Evolutionary conservation across 2,329 filamentous ascomycete species (phyloP).

Genomic region (Ophiostoma quercus): DNA sequence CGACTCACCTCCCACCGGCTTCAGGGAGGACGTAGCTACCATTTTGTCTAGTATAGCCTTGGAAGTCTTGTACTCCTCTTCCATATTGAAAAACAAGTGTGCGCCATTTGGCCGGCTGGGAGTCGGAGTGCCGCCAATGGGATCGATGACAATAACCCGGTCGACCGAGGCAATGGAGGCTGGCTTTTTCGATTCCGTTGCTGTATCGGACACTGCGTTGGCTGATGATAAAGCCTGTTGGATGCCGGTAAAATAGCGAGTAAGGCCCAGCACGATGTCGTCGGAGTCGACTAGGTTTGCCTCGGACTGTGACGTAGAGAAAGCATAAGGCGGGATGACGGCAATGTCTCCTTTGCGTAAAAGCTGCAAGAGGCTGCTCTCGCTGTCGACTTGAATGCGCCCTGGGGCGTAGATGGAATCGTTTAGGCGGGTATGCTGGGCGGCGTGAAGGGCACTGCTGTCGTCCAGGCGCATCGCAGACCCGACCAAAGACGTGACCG

Average conservation of each 20-base stretch:
- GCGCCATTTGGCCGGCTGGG: slow-evolving; percentile 55
- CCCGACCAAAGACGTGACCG: slow-evolving; percentile 64
- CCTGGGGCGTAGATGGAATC: slow-evolving; percentile 35
- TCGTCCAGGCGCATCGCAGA: slow-evolving; percentile 43
- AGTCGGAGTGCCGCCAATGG: slow-evolving; percentile 76
- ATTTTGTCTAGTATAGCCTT: slow-evolving; percentile 51
- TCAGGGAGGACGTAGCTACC: slow-evolving; percentile 12
- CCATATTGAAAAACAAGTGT: slow-evolving; percentile 86
- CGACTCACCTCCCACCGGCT: slow-evolving; percentile 12
- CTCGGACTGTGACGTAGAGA: slow-evolving; percentile 39
- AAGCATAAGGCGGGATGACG: slow-evolving; percentile 55
- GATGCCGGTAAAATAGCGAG: slow-evolving; percentile 67
- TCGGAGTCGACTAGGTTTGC: slow-evolving; percentile 41
- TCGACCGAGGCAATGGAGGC: slow-evolving; percentile 58
- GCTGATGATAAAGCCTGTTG: slow-evolving; percentile 32
- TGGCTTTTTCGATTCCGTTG: background rate
- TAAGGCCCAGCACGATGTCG: slow-evolving; percentile 71
- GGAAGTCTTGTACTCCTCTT: slow-evolving; percentile 76
- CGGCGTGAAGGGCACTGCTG: background rate
- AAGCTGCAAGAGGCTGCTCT: slow-evolving; percentile 57
- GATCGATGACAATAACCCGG: slow-evolving; percentile 82
- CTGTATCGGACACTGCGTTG: slow-evolving; percentile 33
- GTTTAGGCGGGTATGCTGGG: slow-evolving; percentile 22
- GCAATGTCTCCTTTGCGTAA: slow-evolving; percentile 64
- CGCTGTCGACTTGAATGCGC: slow-evolving; percentile 40